Conservation (phyloP, 306 rosid genomes). For the Bauhinia variegata region DNA sequence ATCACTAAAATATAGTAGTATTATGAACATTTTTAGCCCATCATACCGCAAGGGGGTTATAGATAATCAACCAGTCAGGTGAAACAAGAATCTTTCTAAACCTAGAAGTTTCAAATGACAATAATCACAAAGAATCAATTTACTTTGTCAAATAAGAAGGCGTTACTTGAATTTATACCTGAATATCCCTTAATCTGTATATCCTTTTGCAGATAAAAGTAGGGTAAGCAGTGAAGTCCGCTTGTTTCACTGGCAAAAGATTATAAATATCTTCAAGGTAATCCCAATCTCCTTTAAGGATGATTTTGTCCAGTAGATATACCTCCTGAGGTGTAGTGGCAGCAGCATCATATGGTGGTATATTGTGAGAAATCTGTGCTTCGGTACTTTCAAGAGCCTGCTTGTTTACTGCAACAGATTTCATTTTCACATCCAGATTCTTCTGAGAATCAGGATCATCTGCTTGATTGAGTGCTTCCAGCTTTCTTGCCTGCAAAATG, state of each 20-base stretch:
- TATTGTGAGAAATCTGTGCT: constrained; percentile 53
- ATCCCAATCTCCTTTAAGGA: constrained; percentile 70
- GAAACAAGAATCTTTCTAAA: constrained; percentile 6
- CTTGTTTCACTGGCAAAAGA: constrained; percentile 43
- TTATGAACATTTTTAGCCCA: constrained; percentile 1
- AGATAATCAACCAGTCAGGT: constrained; percentile 2
- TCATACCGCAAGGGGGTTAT: constrained; percentile 1
- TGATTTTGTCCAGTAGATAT: constrained; percentile 77
- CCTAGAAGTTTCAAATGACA: background rate
- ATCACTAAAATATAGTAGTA: background rate
- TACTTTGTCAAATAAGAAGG: constrained; percentile 10
- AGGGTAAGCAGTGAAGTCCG: constrained; percentile 55
- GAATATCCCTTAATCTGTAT: constrained; percentile 49
- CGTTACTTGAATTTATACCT: constrained; percentile 49
- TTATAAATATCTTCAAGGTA: constrained; percentile 66
- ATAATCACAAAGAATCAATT: background rate
- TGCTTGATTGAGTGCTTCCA: constrained; percentile 47
- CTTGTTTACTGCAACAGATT: constrained; percentile 55
- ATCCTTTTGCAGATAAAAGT: constrained; percentile 64
- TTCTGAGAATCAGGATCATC: constrained; percentile 54
- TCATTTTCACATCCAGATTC: constrained; percentile 59
- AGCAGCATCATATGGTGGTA: constrained; percentile 71
- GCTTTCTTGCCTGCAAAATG: constrained; percentile 57
- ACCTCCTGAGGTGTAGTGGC: constrained; percentile 78
- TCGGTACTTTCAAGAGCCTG: constrained; percentile 59